Evolutionary conservation across 805 yeast species (phyloP).

Genomic region (Clavispora carvajalis): DNA sequence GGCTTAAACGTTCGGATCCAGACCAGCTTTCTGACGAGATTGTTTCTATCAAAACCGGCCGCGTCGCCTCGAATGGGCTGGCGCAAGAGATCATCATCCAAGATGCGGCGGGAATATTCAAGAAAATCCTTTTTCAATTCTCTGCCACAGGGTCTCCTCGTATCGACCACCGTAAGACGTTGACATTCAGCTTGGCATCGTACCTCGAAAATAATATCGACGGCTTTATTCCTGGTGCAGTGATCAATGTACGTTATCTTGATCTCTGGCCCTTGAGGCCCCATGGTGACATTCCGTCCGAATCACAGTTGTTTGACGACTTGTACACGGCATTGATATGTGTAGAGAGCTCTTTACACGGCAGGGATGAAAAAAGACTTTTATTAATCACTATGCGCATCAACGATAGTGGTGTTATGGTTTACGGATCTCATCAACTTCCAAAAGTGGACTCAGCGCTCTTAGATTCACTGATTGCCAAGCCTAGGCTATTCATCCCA

Average conservation of each 20-base stretch:
- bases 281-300: conserved; percentile 14
- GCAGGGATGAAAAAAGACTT: conserved; percentile 22
- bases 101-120: conserved; percentile 42
- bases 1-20: conserved; percentile 9
- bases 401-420: conserved; percentile 45
- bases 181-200: conserved; percentile 22
- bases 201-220: conserved; percentile 29
- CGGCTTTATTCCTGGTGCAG: conserved; percentile 48
- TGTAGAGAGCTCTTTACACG: conserved; percentile 9
- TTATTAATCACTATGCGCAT: conserved; percentile 51
- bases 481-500: conserved; percentile 54
- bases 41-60: conserved; percentile 54
- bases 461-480: conserved; percentile 8
- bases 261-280: conserved; percentile 54
- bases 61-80: conserved; percentile 44
- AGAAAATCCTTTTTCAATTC: conserved; percentile 22
- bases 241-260: conserved; percentile 46
- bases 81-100: conserved; percentile 37
- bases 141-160: conserved; percentile 26
- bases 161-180: conserved; percentile 21
- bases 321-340: conserved; percentile 9
- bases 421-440: conserved; percentile 62
- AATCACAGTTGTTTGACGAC: conserved; percentile 1
- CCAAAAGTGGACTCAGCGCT: conserved; percentile 32
- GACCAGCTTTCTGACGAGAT: conserved; percentile 41